Base-by-base conservation (phyloP, 768 basidiomycete species). In the Leccinum ochraceum region DNA sequence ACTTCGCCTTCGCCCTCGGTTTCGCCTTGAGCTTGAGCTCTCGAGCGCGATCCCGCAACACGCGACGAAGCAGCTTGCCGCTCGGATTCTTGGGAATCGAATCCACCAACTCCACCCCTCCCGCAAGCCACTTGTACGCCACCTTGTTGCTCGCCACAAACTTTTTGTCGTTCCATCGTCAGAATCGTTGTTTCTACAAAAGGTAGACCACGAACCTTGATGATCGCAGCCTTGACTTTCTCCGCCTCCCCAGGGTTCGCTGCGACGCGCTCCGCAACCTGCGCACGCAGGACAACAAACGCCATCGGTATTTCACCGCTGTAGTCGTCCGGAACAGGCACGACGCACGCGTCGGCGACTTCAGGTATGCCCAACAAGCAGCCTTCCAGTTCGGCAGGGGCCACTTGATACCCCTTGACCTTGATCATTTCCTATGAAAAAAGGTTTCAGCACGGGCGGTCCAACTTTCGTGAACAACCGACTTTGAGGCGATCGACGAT, bases 301-400 rank as follows among this genome's bases (percentile, higher is more conserved):
- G 88, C 90, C 67, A 89, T 68, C 0, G 89, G 89, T 6, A 88
- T 74, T 68, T 91, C 89, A 16, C 89, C 89, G 60, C 83, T 85
- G 60, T 83, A 90, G 8, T 89, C 88, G 66, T 91, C 85, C 8
- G 82, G 83, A 34, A 87, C 67, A 1, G 86, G 83, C 17, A 90
- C 83, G 2, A 90, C 87, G 63, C 88, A 88, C 2, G 78, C 78
- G 48, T 87, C 83, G 4, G 78, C 76, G 24, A 89, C 82, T 64
- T 87, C 86, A 1, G 80, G 72, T 63, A 89, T 85, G 49, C 77
- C 80, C 26, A 88, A 69, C n/a, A 88, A 66, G 60, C 86, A 86
- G 20, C 83, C 88, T 66, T 89, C 88, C 9, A 89, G 76, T 63
- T 89, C 88, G 4, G 89, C 87, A 2, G 88, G 89, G 1, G 89